These are phyloP conservation scores for Royoungia palumana DNA, from an alignment of 768 basidiomycete species.

Conservation along the genomic window DNA sequence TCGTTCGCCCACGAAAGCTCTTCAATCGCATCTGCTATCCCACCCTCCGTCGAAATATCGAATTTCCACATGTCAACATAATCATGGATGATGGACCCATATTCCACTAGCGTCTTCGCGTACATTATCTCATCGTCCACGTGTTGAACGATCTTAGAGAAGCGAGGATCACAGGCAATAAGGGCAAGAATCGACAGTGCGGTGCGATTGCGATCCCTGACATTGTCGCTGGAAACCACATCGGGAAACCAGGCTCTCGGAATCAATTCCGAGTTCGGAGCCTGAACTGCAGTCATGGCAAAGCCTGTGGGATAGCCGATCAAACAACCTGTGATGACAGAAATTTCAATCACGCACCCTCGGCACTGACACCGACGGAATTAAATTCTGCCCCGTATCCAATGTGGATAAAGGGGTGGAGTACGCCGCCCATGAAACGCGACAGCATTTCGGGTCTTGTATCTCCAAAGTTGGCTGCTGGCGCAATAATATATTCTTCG, in stretches of 20 bases:
- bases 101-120: constrained; percentile 24
- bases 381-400: constrained; percentile 65
- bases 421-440: constrained; percentile 50
- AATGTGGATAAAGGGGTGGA: constrained; percentile 64
- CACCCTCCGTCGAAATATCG: constrained; percentile 33
- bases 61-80: constrained; percentile 48
- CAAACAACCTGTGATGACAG: constrained; percentile 35
- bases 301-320: constrained; percentile 40
- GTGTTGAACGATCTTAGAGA: constrained; percentile 22
- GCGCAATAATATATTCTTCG: constrained; percentile 57
- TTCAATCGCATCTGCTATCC: constrained; percentile 52
- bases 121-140: constrained; percentile 32
- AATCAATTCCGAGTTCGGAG: constrained; percentile 13
- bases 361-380: constrained; percentile 54
- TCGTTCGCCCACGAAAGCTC: constrained; percentile 57
- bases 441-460: constrained; percentile 44
- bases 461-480: constrained; percentile 39
- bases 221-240: constrained; percentile 10
- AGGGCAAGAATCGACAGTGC: constrained; percentile 52
- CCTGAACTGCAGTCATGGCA: constrained; percentile 44
- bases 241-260: constrained; percentile 24
- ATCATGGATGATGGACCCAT: constrained; percentile 37
- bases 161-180: constrained; percentile 47
- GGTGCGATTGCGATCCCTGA: constrained; percentile 15
- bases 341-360: constrained; percentile 46